A percentile compares a stretch with the other conserved stretches of the same genome.
Evolutionary conservation across 2,329 filamentous ascomycete genomes (phyloP).

Genomic region (Arthroderma uncinatum): DNA sequence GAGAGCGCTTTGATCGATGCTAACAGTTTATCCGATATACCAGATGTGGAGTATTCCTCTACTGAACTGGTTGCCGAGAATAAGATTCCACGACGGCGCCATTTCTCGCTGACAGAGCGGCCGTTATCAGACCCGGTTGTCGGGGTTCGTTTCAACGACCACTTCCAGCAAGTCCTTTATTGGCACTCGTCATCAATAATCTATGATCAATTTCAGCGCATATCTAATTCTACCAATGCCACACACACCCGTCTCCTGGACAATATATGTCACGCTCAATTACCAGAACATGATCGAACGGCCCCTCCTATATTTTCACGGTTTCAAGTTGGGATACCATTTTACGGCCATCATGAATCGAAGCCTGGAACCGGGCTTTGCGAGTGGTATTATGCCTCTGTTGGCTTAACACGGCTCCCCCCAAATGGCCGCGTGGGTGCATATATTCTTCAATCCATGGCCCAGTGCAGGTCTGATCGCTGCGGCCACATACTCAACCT

Average conservation of each 20-base stretch:
- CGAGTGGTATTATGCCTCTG: background rate
- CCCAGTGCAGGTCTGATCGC: slow-evolving; percentile 18
- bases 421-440: background rate
- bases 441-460: slow-evolving; percentile 29
- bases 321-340: background rate
- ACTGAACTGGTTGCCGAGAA: background rate
- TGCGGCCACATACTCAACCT: slow-evolving; percentile 29
- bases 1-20: background rate
- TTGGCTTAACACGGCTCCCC: background rate
- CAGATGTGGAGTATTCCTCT: background rate
- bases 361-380: background rate
- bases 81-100: background rate
- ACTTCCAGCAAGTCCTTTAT: slow-evolving; percentile 27
- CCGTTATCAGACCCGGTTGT: background rate
- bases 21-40: background rate
- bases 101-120: background rate
- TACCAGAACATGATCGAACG: background rate
- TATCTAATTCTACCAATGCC: slow-evolving; percentile 9
- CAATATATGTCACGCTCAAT: slow-evolving; percentile 3
- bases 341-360: background rate
- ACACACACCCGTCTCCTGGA: slow-evolving; percentile 11
- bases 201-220: slow-evolving; percentile 27
- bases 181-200: slow-evolving; percentile 25
- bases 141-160: slow-evolving; percentile 26
- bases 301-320: background rate